A percentile compares a stretch with the other conserved stretches of the same genome.
Conservation (phyloP, 129 eudicot genomes). For the Deinandra increscens region DNA sequence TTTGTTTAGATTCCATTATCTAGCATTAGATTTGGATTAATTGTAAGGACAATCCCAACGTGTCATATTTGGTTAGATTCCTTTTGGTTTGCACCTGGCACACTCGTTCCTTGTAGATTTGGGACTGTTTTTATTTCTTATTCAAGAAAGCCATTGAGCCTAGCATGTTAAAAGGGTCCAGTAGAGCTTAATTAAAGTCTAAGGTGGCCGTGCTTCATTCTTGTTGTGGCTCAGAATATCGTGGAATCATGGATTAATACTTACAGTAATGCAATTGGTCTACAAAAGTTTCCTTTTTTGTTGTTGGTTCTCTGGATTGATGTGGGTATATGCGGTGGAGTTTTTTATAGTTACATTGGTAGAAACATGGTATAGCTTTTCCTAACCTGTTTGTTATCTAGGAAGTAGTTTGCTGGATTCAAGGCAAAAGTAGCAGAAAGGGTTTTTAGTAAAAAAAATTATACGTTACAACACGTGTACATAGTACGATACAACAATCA, state of each 20-base stretch:
- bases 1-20: neutral
- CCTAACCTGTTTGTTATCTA: neutral
- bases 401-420: neutral
- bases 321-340: neutral
- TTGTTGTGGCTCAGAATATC: too few relatives aligned
- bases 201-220: too few relatives aligned
- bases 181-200: neutral
- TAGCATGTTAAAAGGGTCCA: neutral
- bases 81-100: neutral
- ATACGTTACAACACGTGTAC: neutral
- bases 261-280: too few relatives aligned
- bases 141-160: neutral
- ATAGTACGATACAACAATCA: neutral
- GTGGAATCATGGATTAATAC: neutral
- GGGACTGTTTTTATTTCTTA: slow-evolving; percentile 5
- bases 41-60: neutral
- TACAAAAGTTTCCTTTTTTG: neutral
- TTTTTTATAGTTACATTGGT: neutral
- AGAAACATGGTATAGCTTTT: neutral
- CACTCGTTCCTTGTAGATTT: neutral
- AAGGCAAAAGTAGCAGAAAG: neutral
- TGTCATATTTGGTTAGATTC: neutral
- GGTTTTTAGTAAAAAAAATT: neutral
- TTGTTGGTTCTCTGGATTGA: neutral
- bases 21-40: slow-evolving; percentile 11